Base-by-base conservation (phyloP, 345 rosid genomes). In the Boechera retrofracta region DNA sequence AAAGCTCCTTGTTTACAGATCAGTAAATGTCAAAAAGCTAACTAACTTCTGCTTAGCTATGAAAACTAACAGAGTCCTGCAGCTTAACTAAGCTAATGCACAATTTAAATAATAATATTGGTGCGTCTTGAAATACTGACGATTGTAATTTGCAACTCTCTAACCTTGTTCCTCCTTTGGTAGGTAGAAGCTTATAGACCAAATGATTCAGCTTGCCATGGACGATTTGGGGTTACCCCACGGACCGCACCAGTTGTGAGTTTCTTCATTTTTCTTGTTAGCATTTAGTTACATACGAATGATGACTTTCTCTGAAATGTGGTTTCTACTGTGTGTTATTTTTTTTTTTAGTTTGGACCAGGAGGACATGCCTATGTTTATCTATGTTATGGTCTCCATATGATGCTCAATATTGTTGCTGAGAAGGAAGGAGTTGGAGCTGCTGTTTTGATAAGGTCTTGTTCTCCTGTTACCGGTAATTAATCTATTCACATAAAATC, bases 101-200 rank as follows among this genome's bases (percentile, higher is more conserved):
- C 57, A 71, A 10, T 21, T 13, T 12, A 21, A n/a, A n/a, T 51
- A 21, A 5, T 32, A 6, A 24, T 38, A 67, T 52, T 38, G 45
- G 6, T 18, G 58, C 45, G 21, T 51, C 18, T n/a, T 52, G 61
- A 53, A 18, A 4, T 13, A 35, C 31, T 21, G n/a, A 29, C 7
- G 51, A 11, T 38, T 52, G 45, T 31, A 53, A 29, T 64, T 13
- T 53, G 8, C 54, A 7, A 35, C 0, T 48, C 12, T 28, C 26
- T 41, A 52, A 51, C 26, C 3, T 10, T 41, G 53, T 57, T 59
- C 62, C 32, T n/a, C 28, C 3, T 74, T 51, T 53, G 39, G 8
- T 77, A 90, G 98, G 98, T 90, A 10, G 98, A 94, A 87, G 98
- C 98, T 79, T 94, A 94, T 78, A 75, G 98, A 77, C 91, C 91